Base-by-base conservation (phyloP, 257 asterid genomes). In the Nicotiana tomentosiformis region DNA sequence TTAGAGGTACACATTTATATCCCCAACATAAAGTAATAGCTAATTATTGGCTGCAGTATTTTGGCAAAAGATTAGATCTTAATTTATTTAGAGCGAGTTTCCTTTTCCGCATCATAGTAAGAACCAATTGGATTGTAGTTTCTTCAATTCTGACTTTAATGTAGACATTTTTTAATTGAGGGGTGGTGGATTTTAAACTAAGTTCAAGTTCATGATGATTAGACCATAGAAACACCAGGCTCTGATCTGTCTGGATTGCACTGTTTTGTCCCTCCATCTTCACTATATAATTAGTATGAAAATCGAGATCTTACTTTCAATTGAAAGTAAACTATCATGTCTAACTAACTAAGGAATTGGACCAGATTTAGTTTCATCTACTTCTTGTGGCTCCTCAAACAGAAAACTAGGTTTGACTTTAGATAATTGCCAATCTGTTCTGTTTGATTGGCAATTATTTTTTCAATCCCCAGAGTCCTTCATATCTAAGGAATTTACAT, bases 1-100 rank as follows among this genome's bases (percentile, higher is more conserved):
- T 96, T 18, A 92, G 88, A 92, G 98, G 99, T 93, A 88, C 61
- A 8, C 79, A 49, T 26, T 14, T 46, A 23, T 49, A 72, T 14
- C 61, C 6, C 16, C 46, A 51, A 51, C 43, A 51, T 76, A 7
- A 26, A 26, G 39, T 74, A 74, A 51, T 72, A 20, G 7, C 14
- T 23, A 23, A 33, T 16, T 70, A 43, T 43, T 37, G 77, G 33
- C 78, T 39, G 33, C 58, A 39, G 39, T 64, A 29, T 29, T 62
- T 64, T 29, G 69, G n/a, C 7, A 26, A 29, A 64, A 64, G 69
- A 32, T 15, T 72, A 2, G 56, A 7, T 72, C 26, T 46, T 20
- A 12, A 39, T 69, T 10, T 43, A n/a, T 70, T 70, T 35, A 11
- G 60, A 70, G 56, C 26, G 9, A 74, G 39, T 49, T 74, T 49